Conservation (phyloP, 495 filamentous ascomycete genomes). For the Xylaria nigripes region DNA sequence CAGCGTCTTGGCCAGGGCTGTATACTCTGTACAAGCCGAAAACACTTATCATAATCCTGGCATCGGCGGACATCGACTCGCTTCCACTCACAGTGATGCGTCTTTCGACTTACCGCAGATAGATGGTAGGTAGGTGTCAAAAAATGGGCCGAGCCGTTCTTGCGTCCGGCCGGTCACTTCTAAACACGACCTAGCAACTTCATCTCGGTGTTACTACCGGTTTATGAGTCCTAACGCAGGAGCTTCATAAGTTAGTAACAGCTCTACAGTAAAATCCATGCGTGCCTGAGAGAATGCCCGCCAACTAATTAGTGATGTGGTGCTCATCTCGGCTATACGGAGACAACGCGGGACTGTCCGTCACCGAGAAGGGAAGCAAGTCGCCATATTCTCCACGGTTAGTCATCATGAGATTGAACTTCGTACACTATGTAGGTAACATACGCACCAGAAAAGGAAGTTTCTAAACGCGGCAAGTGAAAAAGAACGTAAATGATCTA, state of each 20-base stretch:
- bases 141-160: conserved; percentile 10
- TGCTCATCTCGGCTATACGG: conserved; percentile 15
- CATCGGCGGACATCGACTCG: conserved; percentile 9
- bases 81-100: conserved; percentile 10
- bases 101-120: background rate
- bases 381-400: background rate
- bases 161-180: conserved; percentile 10
- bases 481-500: background rate
- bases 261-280: conserved; percentile 9
- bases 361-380: conserved; percentile 11
- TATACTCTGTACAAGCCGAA: background rate
- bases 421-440: background rate
- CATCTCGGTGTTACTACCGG: conserved; percentile 10
- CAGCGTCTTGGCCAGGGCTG: conserved; percentile 9
- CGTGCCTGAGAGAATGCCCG: conserved; percentile 3
- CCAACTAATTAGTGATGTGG: conserved; percentile 5
- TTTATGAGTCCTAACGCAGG: conserved; percentile 5
- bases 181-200: conserved; percentile 8
- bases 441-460: conserved; percentile 2
- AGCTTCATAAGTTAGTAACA: background rate
- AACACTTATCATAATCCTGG: conserved; percentile 9
- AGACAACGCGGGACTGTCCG: conserved; percentile 9
- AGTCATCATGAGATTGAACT: conserved; percentile 4
- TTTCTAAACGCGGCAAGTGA: conserved; percentile 12
- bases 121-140: background rate